Conservation (phyloP, 352 stramenopile genomes). For the Lagenidium sp. region DNA sequence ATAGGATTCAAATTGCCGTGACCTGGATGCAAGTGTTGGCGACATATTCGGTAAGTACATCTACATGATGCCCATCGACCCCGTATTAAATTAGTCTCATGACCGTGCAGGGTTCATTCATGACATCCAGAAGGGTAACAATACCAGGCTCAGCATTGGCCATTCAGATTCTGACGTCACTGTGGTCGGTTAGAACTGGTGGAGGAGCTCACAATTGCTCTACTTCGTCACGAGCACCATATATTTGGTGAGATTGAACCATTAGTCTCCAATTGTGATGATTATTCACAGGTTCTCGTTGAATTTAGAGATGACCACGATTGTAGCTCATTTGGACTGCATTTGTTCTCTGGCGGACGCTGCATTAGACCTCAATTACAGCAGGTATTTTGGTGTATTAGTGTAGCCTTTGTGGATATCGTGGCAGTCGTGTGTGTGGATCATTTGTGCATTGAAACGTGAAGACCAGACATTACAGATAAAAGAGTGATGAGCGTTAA, state of each 20-base stretch:
- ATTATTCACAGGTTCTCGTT: too few species aligned
- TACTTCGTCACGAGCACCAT: conserved; percentile 61
- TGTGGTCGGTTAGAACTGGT: conserved; percentile 68
- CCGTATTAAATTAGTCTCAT: too few species aligned
- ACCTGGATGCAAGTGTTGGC: conserved; percentile 74
- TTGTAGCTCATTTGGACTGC: conserved; percentile 64
- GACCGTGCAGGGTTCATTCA: conserved; percentile 63
- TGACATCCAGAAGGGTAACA: conserved; percentile 71
- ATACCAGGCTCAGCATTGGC: too few species aligned
- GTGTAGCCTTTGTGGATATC: too few species aligned
- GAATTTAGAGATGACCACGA: conserved; percentile 62
- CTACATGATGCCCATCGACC: too few species aligned
- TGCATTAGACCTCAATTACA: conserved; percentile 69
- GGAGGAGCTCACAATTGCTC: conserved; percentile 59
- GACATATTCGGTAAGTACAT: conserved; percentile 71
- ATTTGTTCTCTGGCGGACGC: conserved; percentile 54
- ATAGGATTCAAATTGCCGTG: conserved; percentile 64
- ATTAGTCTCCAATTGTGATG: conserved; percentile 1
- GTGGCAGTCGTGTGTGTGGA: too few species aligned
- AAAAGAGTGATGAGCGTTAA: conserved; percentile 37
- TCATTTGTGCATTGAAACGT: too few species aligned
- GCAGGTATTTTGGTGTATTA: too few species aligned
- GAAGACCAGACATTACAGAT: conserved; percentile 42
- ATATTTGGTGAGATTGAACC: conserved; percentile 35
- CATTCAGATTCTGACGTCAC: too few species aligned